Conservation (phyloP, 2,329 filamentous ascomycete genomes). For the Aureobasidium sp. region DNA sequence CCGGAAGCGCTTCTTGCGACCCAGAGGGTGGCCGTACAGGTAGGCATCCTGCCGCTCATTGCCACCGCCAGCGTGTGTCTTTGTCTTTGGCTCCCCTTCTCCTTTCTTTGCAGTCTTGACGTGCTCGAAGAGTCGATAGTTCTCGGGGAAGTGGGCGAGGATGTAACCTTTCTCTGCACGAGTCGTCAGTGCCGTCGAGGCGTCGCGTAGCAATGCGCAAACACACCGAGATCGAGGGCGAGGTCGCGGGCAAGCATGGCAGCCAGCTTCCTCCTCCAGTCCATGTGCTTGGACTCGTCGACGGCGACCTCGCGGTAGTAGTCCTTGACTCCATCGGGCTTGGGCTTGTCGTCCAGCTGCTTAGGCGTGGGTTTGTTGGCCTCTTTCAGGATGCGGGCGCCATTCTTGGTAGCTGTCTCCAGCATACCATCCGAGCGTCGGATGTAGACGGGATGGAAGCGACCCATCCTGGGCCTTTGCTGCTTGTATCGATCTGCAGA, state of each 20-base stretch:
- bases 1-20: slow-evolving; percentile 50
- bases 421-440: slow-evolving; percentile 44
- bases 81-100: slow-evolving; percentile 39
- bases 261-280: slow-evolving; percentile 53
- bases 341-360: slow-evolving; percentile 47
- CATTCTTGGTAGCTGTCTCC: slow-evolving; percentile 44
- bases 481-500: too few relatives aligned
- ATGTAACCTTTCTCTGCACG: slow-evolving; percentile 40
- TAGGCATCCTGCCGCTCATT: slow-evolving; percentile 54
- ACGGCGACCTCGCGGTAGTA: slow-evolving; percentile 47
- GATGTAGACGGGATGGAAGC: slow-evolving; percentile 42
- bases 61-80: slow-evolving; percentile 43
- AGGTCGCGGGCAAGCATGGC: slow-evolving; percentile 51
- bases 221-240: slow-evolving; percentile 22
- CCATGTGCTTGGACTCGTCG: slow-evolving; percentile 48
- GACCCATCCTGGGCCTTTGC: slow-evolving; percentile 30
- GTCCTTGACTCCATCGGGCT: slow-evolving; percentile 48
- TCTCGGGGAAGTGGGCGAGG: slow-evolving; percentile 48
- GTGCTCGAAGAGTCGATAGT: slow-evolving; percentile 53
- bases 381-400: slow-evolving; percentile 36
- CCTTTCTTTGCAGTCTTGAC: slow-evolving; percentile 44
- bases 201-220: not conserved
- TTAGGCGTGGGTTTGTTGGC: slow-evolving; percentile 45
- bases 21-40: slow-evolving; percentile 53
- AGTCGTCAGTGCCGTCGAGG: not conserved